Percentiles rank a stretch among this genome's conserved stretches.
phyloP scores from a whole-genome alignment of 352 stramenopile genomes.

The Phytopythium mirpurense region DNA sequence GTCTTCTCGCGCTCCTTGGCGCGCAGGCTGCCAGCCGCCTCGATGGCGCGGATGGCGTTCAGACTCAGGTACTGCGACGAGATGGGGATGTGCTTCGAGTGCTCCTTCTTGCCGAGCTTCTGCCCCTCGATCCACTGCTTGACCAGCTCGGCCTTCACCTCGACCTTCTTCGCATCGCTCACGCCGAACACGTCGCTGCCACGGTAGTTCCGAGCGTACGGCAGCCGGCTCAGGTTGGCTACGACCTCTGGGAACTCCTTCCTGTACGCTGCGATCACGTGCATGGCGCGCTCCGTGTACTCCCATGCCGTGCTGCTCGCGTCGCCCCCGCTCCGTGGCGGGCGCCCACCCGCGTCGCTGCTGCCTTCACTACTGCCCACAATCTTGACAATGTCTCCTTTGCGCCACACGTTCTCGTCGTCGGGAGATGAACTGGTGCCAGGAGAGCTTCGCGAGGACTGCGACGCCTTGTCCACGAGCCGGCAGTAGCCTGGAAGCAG shows the following conservation, averaged over 20 bases:
- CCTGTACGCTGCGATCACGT: conserved; percentile 92
- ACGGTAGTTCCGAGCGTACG: conserved; percentile 89
- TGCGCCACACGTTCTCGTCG: conserved; percentile 76
- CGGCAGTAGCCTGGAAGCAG: conserved; percentile 92
- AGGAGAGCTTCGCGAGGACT: conserved; percentile 3
- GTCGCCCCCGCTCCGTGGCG: conserved; percentile 13
- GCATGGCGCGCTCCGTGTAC: conserved; percentile 94
- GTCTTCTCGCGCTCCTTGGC: conserved; percentile 57
- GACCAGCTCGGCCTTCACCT: conserved; percentile 70
- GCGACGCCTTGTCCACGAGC: conserved; percentile 31
- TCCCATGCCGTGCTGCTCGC: conserved; percentile 84
- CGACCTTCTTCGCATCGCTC: conserved; percentile 40
- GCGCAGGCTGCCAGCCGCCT: conserved; percentile 71
- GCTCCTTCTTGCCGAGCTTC: conserved; percentile 78
- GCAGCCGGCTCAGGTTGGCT: conserved; percentile 73
- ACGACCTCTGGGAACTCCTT: conserved; percentile 93
- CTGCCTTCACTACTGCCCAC: conserved; percentile 73
- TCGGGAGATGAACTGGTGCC: conserved; percentile 7
- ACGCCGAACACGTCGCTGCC: conserved; percentile 87
- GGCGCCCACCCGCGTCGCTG: conserved; percentile 3
- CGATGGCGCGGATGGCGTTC: conserved; percentile 91
- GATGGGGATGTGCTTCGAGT: conserved; percentile 90
- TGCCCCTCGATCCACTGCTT: conserved; percentile 92
- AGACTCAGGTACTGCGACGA: conserved; percentile 92
- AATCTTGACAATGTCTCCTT: conserved; percentile 91